Conservation (phyloP, 257 asterid genomes). For the Handroanthus guayacan region DNA sequence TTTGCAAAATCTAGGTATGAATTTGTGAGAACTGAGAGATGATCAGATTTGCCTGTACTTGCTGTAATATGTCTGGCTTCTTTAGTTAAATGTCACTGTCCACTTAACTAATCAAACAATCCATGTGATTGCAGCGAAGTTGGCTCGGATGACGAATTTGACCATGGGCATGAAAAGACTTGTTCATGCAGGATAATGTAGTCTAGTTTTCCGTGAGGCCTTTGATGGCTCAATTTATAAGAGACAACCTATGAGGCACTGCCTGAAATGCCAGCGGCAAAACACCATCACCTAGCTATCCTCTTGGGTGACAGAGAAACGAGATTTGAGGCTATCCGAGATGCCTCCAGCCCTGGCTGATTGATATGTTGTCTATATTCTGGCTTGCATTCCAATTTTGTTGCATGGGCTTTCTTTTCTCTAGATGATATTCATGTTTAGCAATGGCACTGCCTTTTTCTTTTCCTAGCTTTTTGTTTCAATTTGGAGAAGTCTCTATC, state of each 20-base stretch:
- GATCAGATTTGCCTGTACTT: conserved; percentile 3
- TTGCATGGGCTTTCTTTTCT: conserved; percentile 28
- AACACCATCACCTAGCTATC: conserved; percentile 26
- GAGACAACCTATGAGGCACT: conserved; percentile 32
- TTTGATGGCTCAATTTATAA: conserved; percentile 13
- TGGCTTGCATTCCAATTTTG: conserved; percentile 50
- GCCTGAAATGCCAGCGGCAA: conserved; percentile 35
- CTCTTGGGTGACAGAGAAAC: conserved; percentile 17
- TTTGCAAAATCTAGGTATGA: no score
- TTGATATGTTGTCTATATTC: conserved; percentile 33
- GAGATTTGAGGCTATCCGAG: conserved; percentile 33
- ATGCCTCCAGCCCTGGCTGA: conserved; percentile 40
- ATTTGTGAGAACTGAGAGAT: neutral
- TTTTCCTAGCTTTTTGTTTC: conserved; percentile 29
- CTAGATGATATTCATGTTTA: conserved; percentile 40
- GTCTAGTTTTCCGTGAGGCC: conserved; percentile 28
- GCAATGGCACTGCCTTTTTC: conserved; percentile 24
- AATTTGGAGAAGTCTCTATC: conserved; percentile 28
- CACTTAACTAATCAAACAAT: conserved; percentile 37
- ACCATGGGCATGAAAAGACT: conserved; percentile 54
- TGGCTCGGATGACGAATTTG: conserved; percentile 82
- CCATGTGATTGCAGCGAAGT: conserved; percentile 66
- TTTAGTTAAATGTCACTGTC: neutral
- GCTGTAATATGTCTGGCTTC: neutral
- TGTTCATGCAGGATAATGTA: conserved; percentile 93